A percentile compares a stretch with the other conserved stretches of the same genome.
Evolutionary conservation across 2,329 filamentous ascomycete genomes (phyloP).

Genomic region (Tolypocladium album): DNA sequence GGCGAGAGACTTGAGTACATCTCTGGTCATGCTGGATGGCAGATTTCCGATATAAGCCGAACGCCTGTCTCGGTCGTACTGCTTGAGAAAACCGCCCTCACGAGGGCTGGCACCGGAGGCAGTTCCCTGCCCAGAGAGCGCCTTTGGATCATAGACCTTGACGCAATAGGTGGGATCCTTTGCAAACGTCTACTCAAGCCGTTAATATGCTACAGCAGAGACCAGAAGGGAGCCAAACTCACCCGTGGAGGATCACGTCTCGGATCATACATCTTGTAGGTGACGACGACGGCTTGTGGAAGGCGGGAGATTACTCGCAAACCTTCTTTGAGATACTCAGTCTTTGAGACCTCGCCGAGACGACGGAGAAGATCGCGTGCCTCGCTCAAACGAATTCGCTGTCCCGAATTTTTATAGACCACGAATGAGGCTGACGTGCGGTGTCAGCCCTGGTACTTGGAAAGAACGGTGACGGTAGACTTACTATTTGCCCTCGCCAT

Average conservation of each 20-base stretch:
- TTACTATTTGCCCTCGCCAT: conserved; percentile 48
- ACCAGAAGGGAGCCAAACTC: conserved; percentile 13
- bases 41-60: conserved; percentile 38
- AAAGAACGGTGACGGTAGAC: conserved; percentile 10
- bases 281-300: conserved; percentile 31
- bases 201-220: neutral
- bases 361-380: conserved; percentile 28
- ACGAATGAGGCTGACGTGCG: conserved; percentile 34
- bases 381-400: conserved; percentile 29
- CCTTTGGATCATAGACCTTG: conserved; percentile 16
- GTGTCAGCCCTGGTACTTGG: conserved; percentile 10
- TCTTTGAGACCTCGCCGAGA: conserved; percentile 32
- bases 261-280: conserved; percentile 40
- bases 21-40: conserved; percentile 23
- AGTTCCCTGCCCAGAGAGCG: conserved; percentile 5
- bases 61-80: conserved; percentile 31
- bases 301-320: conserved; percentile 22
- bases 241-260: conserved; percentile 37
- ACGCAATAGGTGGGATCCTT: conserved; percentile 9
- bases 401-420: conserved; percentile 26
- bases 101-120: neutral
- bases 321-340: conserved; percentile 22
- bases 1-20: conserved; percentile 24
- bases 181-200: conserved; percentile 15
- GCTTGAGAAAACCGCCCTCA: conserved; percentile 12